Evolutionary conservation across 441 rosid species (phyloP), one percentile per base, ranked within the genome.

Genomic region (Gossypium gossypioides): DNA sequence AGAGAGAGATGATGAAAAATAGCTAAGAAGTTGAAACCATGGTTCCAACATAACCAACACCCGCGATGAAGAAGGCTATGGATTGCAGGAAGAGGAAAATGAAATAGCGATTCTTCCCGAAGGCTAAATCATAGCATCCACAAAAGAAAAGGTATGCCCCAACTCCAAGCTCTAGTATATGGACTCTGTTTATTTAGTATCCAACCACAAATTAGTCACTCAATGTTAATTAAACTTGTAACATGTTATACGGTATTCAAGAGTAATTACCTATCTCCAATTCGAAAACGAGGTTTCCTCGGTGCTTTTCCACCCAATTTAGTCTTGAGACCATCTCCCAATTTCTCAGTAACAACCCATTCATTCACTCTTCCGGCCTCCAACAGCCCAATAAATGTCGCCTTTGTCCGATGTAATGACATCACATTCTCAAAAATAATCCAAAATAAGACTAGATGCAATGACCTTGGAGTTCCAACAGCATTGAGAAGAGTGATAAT

Each of bases 81-180:
- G 90, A 82, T 74, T 94, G 98, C 46, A 81, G 77, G 74, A 72
- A 87, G n/a, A 94, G 87, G 78, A 83, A 91, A 0, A 73, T 37
- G 71, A 73, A 73, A 2, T 73, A 64, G 12, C 51, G 27, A 10
- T 73, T 73, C 64, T 52, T 64, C 1, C 98, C 97, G 6, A 78
- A 85, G 22, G 85, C 84, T 54, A 86, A 32, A 78, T 94, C 96
- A 18, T 88, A 89, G 82, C 91, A 88, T 25, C 95, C 98, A 60
- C 92, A 82, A 19, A 82, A 64, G 83, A 92, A 85, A 27, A 94
- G 87, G 80, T 81, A 94, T 57, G 80, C 86, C 68, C 92, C 97
- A 13, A 88, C 86, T 10, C 82, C 85, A 27, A 91, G 89, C 89
- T 94, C 98, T 72, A 87, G 63, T 69, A 83, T 57, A 74, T 89